Base-by-base conservation (phyloP, 2,329 filamentous ascomycete species). In the Neofusicoccum ribis region DNA sequence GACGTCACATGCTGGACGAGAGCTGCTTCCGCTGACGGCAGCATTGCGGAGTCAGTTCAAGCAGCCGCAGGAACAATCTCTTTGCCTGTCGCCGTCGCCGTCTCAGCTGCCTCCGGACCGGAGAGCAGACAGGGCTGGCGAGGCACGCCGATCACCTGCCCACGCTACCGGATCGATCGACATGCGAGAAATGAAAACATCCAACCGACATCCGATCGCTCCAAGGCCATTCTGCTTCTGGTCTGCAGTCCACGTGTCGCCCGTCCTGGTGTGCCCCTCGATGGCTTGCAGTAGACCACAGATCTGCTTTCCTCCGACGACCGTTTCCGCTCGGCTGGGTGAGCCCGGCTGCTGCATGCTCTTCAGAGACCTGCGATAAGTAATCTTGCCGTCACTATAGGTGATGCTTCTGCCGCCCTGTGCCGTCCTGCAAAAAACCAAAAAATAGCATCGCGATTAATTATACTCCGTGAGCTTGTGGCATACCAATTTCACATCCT, bases 171-270 rank as follows among this genome's bases (percentile, higher is more conserved):
- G 27, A 27, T 20, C 6, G 56, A 60, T 60, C 56, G 56, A 23
- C 56, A n/a, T 23, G 37, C 23, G 41, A 47, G 56, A 60, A 60
- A 60, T 60, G 41, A 60, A 31, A 59, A 59, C 15, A 44, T 20
- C 20, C 43, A 59, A 31, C 39, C 39, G 34, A n/a, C 37, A 14
- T 14, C 20, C n/a, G 52, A 56, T 56, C 37, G 52, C 37, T 56
- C 31, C 36, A 31, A 27, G 6, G 5, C 6, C 15, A 8, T 15
- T 1, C 52, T 56, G 37, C 36, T 56, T 56, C 43, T 36, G 36
- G 52, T 6, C 17, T 15, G 36, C 52, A 9, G 20, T 23, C 23
- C 52, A 56, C 37, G 52, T 56, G 52, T 56, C 37, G 50, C 6
- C 31, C 49, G 27, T 31, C 23, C 23, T 23, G 23, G 36, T 39